These are phyloP conservation scores for Dimargaris verticillata DNA, from an alignment of 192 early-diverging fungal genomes.

Conservation along the genomic window DNA sequence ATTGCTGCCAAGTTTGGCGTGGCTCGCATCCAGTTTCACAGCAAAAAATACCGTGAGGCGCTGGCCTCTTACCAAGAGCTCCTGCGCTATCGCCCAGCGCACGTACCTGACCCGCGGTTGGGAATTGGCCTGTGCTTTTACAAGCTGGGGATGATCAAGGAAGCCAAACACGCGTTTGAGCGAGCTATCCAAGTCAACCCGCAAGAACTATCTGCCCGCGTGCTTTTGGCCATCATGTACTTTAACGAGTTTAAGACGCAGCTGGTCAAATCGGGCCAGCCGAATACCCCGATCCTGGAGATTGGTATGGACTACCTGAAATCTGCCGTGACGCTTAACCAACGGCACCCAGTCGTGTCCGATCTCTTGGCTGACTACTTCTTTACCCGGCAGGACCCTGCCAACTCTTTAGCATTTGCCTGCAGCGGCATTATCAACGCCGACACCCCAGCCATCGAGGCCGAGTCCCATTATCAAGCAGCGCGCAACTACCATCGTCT, in stretches of 20 bases:
- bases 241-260: conserved; percentile 49
- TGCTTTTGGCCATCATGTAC: conserved; percentile 59
- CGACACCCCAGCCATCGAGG: conserved; percentile 32
- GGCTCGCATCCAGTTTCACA: conserved; percentile 41
- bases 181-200: conserved; percentile 51
- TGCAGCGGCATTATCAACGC: conserved; percentile 25
- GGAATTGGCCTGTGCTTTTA: conserved; percentile 79
- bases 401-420: conserved; percentile 24
- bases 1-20: conserved; percentile 37
- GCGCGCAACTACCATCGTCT: conserved; percentile 35
- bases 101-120: conserved; percentile 53
- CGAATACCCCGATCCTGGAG: conserved; percentile 7
- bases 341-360: conserved; percentile 18
- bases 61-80: conserved; percentile 63
- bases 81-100: conserved; percentile 36
- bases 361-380: conserved; percentile 38
- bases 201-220: conserved; percentile 45
- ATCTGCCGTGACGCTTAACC: conserved; percentile 17
- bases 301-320: conserved; percentile 18
- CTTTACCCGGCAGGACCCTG: conserved; percentile 27
- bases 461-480: conserved; percentile 41
- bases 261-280: conserved; percentile 1
- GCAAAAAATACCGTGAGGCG: conserved; percentile 46
- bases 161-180: conserved; percentile 55
- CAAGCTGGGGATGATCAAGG: conserved; percentile 42